Conservation (phyloP, 768 basidiomycete genomes). For the Hysterangium stoloniferum region DNA sequence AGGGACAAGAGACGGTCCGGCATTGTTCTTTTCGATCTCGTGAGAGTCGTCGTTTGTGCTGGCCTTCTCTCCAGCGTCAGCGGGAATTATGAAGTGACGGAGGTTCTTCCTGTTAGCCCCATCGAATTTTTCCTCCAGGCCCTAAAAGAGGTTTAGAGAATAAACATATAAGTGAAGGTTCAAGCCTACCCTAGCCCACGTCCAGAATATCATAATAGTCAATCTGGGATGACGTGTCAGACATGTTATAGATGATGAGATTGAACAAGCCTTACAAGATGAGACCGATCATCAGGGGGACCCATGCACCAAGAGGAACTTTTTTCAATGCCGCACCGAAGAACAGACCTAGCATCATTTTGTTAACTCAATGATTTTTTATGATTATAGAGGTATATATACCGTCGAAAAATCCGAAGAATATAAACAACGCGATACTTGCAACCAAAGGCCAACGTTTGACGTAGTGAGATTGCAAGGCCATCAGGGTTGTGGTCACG, state of each 20-base stretch:
- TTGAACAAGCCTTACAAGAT: slow-evolving; percentile 32
- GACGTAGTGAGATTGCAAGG: slow-evolving; percentile 49
- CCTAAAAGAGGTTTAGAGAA: slow-evolving; percentile 16
- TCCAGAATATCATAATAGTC: slow-evolving; percentile 52
- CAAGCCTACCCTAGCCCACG: slow-evolving; percentile 45
- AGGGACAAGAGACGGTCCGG: background rate
- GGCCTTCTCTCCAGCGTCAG: slow-evolving; percentile 16
- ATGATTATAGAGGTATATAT: slow-evolving; percentile 1
- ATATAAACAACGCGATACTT: slow-evolving; percentile 38
- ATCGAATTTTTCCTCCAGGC: slow-evolving; percentile 57
- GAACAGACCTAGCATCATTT: slow-evolving; percentile 34
- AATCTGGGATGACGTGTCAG: slow-evolving; percentile 23
- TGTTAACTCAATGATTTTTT: background rate
- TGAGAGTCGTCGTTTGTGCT: background rate
- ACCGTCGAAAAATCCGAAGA: slow-evolving; percentile 61
- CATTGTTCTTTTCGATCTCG: background rate
- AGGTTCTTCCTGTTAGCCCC: slow-evolving; percentile 45
- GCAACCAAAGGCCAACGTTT: slow-evolving; percentile 41
- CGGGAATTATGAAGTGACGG: slow-evolving; percentile 44
- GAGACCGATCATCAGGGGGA: slow-evolving; percentile 50
- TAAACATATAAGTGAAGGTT: background rate
- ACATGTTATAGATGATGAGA: background rate
- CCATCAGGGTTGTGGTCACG: slow-evolving; percentile 47
- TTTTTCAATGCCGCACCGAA: slow-evolving; percentile 59
- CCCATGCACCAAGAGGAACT: slow-evolving; percentile 60